These are phyloP conservation scores for Trichocladium antarcticum DNA, from an alignment of 495 filamentous ascomycete genomes.

Conservation along the genomic window DNA sequence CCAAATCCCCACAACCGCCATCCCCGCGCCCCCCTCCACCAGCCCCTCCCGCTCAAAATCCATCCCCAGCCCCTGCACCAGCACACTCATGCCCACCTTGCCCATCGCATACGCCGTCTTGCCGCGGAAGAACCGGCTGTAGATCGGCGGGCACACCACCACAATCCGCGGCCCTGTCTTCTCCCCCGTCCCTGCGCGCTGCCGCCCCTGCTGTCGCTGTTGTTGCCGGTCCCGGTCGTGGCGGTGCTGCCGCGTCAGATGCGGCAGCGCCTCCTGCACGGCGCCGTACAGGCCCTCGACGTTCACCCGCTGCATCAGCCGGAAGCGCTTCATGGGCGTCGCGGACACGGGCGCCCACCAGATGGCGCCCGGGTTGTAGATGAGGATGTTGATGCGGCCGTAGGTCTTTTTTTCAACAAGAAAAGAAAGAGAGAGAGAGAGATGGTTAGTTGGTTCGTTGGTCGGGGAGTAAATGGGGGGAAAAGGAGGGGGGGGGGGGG, in stretches of 20 bases:
- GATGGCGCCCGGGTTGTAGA: slow-evolving; percentile 82
- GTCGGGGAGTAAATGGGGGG: background rate
- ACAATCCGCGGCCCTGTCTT: slow-evolving; percentile 57
- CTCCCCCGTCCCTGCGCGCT: too few species aligned
- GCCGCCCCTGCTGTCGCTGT: too few species aligned
- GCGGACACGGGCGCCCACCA: slow-evolving; percentile 69
- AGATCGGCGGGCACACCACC: slow-evolving; percentile 78
- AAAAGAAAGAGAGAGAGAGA: too few species aligned
- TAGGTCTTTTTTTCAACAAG: too few species aligned
- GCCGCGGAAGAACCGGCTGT: slow-evolving; percentile 71
- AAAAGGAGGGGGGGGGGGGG: background rate
- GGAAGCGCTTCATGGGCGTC: slow-evolving; percentile 69
- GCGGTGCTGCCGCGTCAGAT: slow-evolving; percentile 33
- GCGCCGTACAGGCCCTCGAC: slow-evolving; percentile 61
- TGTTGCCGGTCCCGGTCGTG: too few species aligned
- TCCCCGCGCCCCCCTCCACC: slow-evolving; percentile 43
- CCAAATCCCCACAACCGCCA: slow-evolving; percentile 79
- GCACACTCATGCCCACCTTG: slow-evolving; percentile 74
- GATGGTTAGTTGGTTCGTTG: too few species aligned
- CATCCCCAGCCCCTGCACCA: slow-evolving; percentile 74
- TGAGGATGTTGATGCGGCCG: slow-evolving; percentile 54
- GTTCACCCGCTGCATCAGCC: slow-evolving; percentile 74
- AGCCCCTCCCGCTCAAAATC: slow-evolving; percentile 61
- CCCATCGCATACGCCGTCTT: slow-evolving; percentile 85
- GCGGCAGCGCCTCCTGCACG: slow-evolving; percentile 55